Percentiles rank a stretch among this genome's conserved stretches.
Evolutionary conservation across 306 rosid species (phyloP).

Genomic region (Trifolium repens): DNA sequence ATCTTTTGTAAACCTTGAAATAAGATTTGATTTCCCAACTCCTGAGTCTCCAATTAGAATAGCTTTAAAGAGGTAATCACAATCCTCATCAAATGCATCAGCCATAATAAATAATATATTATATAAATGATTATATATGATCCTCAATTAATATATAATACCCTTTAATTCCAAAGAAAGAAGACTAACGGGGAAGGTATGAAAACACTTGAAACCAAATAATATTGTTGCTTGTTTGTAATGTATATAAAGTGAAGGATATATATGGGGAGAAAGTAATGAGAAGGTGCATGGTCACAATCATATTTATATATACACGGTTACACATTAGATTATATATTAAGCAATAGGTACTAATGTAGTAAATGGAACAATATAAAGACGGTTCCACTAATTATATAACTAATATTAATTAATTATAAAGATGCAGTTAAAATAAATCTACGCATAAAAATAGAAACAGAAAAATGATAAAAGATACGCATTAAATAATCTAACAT

Average conservation of each 20-base stretch:
- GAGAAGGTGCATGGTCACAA: slow-evolving; percentile 1
- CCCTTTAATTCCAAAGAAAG: slow-evolving; percentile 8
- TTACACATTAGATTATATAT: neutral
- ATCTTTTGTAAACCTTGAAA: slow-evolving; percentile 76
- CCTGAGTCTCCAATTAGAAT: slow-evolving; percentile 90
- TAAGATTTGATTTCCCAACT: slow-evolving; percentile 89
- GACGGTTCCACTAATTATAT: no score
- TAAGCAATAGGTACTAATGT: neutral
- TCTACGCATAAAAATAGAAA: no score
- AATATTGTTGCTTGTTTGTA: neutral
- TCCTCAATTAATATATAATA: neutral
- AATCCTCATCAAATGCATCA: slow-evolving; percentile 79
- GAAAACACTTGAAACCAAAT: slow-evolving; percentile 14
- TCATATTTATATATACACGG: slow-evolving; percentile 1
- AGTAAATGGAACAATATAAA: no score
- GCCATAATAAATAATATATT: slow-evolving; percentile 43
- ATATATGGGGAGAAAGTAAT: neutral
- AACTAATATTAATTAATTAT: no score
- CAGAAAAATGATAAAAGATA: no score
- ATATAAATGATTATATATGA: no score
- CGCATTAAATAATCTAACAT: no score
- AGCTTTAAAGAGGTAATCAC: slow-evolving; percentile 86
- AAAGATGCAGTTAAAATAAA: no score
- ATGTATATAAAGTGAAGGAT: neutral
- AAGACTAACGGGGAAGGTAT: neutral